These are phyloP conservation scores for Xylariales sp. DNA, from an alignment of 2,329 filamentous ascomycete genomes.

Conservation along the genomic window DNA sequence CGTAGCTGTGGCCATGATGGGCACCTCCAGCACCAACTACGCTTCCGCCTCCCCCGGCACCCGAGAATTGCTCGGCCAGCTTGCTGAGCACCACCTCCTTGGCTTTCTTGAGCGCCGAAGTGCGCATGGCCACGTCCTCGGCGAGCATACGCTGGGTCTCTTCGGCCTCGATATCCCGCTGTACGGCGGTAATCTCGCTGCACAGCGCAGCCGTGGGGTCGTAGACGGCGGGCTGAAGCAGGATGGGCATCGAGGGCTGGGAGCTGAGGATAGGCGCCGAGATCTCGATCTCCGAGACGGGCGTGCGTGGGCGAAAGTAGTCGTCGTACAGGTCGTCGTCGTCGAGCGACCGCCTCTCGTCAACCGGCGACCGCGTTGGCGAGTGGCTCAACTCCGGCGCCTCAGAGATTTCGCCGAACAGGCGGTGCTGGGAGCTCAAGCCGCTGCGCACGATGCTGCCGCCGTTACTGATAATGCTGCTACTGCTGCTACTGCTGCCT, in stretches of 20 bases:
- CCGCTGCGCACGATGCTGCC: too few species aligned
- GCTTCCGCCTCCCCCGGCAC: conserved; percentile 13
- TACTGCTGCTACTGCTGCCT: background rate
- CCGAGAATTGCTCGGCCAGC: conserved; percentile 44
- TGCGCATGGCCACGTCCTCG: conserved; percentile 51
- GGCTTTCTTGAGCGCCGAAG: conserved; percentile 51
- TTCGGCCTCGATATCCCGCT: conserved; percentile 54
- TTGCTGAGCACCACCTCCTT: conserved; percentile 58
- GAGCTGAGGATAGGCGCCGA: conserved; percentile 45
- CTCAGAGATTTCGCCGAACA: conserved; percentile 10
- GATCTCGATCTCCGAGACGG: conserved; percentile 28
- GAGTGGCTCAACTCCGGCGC: conserved; percentile 26
- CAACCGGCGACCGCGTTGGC: conserved; percentile 23
- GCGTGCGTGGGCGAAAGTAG: conserved; percentile 25
- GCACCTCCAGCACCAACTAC: conserved; percentile 20
- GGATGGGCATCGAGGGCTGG: conserved; percentile 42
- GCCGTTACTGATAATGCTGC: too few species aligned
- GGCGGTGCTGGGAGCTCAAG: too few species aligned
- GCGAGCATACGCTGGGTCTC: conserved; percentile 51
- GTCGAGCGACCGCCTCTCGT: conserved; percentile 24
- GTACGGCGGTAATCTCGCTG: conserved; percentile 50
- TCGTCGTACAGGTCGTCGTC: conserved; percentile 22
- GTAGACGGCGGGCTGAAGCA: conserved; percentile 55
- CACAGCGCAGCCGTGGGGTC: conserved; percentile 37
- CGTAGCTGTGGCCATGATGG: conserved; percentile 12